Evolutionary conservation across 2,329 filamentous ascomycete genomes (phyloP), one percentile per base, ranked within the genome.

Genomic region (Ceratocystis destructans): DNA sequence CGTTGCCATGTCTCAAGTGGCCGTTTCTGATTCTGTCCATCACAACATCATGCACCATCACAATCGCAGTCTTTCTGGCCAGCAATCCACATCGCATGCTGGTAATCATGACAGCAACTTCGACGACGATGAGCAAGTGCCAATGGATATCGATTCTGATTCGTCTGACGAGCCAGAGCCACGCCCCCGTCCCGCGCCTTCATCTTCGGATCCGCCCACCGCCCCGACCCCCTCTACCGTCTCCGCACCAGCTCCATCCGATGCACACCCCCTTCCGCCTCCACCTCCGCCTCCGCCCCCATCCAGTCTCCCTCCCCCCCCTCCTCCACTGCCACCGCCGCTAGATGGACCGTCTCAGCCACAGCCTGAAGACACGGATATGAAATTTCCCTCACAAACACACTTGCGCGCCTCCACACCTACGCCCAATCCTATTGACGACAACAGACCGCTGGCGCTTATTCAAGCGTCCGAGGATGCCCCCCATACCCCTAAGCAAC

Each of bases 111-210:
- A 33, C 37, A 31, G 50, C 61, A 45, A 63, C 15, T 12, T 8
- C n/a, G 44, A 63, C 22, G 62, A 62, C 28, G 64, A 68, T 31
- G 66, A 68, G 22, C 57, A 65, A 37, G 48, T 65, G 25, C 59
- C 66, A 10, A 68, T 68, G 66, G 66, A 68, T n/a, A 65, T 65
- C 28, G 64, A 48, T 3, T 53, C 44, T 28, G 66, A 64, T 41
- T 67, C 66, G 37, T 67, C 66, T 1, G 55, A 59, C 17, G 37
- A 22, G 41, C 33, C 37, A 15, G 44, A 44, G 20, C 50, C 55
- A 17, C 25, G 28, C 17, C 48, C 63, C 17, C 15, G 25, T 37
- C 33, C 41, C 28, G 28, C 20, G 55, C 44, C 55, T 33, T 22
- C 44, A 20, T 22, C 53, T 7, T 10, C 48, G 17, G 33, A 64